A percentile compares a stretch with the other conserved stretches of the same genome.
Conservation (phyloP, 2,329 filamentous ascomycete species). For the Verticillium zaregamsianum region DNA sequence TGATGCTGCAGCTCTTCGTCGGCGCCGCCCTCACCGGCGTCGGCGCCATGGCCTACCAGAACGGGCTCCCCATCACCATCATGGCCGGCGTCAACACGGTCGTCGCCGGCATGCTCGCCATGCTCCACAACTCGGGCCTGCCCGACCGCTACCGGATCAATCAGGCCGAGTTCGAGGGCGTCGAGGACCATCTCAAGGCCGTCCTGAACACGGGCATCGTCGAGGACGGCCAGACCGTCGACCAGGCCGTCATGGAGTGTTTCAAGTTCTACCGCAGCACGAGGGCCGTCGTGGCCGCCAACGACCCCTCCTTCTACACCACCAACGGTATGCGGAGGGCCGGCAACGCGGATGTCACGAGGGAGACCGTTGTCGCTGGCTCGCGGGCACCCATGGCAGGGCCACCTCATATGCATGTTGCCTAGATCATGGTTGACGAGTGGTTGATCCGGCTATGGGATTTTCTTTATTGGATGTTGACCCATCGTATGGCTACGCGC, state of each 20-base stretch:
- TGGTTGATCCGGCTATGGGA: too few species aligned
- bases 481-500: too few species aligned
- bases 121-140: slow-evolving; percentile 50
- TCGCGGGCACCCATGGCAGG: not conserved
- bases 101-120: slow-evolving; percentile 43
- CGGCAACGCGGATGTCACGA: not conserved
- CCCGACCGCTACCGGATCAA: slow-evolving; percentile 47
- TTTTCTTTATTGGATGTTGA: too few species aligned
- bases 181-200: slow-evolving; percentile 47
- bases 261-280: slow-evolving; percentile 41
- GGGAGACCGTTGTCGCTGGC: not conserved
- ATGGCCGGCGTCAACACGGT: slow-evolving; percentile 47
- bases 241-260: slow-evolving; percentile 43
- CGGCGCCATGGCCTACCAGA: slow-evolving; percentile 32
- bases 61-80: slow-evolving; percentile 37
- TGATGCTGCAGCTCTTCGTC: slow-evolving; percentile 45
- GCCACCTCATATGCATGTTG: too few species aligned
- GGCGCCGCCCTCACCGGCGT: slow-evolving; percentile 46
- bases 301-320: slow-evolving; percentile 37
- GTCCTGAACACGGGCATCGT: slow-evolving; percentile 44
- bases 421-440: too few species aligned
- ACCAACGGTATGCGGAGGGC: not conserved
- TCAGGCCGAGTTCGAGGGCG: slow-evolving; percentile 42
- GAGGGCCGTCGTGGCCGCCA: slow-evolving; percentile 41
- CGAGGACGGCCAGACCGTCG: slow-evolving; percentile 33